Percentiles rank a stretch among this genome's conserved stretches.
These are phyloP conservation scores for Chenopodium suecicum DNA, from an alignment of 148 eudicot species.

Conservation along the genomic window DNA sequence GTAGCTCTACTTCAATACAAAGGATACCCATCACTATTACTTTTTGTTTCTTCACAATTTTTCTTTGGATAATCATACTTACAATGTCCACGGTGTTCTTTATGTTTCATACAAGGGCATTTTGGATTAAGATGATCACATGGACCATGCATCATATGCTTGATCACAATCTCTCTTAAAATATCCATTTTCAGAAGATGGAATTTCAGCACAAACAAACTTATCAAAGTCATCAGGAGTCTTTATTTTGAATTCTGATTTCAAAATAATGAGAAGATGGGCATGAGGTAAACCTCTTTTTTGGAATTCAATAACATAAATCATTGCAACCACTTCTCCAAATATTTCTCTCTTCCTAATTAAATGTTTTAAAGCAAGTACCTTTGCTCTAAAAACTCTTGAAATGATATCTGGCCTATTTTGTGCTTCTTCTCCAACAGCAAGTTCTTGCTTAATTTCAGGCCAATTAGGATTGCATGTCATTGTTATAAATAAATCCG, in stretches of 20 bases:
- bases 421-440: background rate
- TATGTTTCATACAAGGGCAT: background rate
- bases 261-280: background rate
- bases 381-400: background rate
- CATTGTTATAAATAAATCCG: background rate
- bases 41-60: too few relatives aligned
- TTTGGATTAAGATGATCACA: background rate
- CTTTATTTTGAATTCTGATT: background rate
- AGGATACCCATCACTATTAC: too few relatives aligned
- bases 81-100: background rate
- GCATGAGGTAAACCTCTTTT: conserved; percentile 15
- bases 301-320: conserved; percentile 7
- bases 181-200: background rate
- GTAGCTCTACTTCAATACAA: too few relatives aligned
- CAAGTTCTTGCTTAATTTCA: background rate
- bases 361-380: background rate
- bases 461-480: background rate
- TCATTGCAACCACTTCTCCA: background rate
- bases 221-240: background rate
- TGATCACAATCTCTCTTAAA: background rate
- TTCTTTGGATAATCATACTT: conserved; percentile 1
- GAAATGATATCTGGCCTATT: background rate
- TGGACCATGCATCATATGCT: conserved; percentile 9
- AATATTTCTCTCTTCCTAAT: background rate
- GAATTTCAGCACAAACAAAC: background rate